Percentiles rank a stretch among this genome's conserved stretches.
phyloP scores from a whole-genome alignment of 345 rosid species.

The Passiflora organensis region DNA sequence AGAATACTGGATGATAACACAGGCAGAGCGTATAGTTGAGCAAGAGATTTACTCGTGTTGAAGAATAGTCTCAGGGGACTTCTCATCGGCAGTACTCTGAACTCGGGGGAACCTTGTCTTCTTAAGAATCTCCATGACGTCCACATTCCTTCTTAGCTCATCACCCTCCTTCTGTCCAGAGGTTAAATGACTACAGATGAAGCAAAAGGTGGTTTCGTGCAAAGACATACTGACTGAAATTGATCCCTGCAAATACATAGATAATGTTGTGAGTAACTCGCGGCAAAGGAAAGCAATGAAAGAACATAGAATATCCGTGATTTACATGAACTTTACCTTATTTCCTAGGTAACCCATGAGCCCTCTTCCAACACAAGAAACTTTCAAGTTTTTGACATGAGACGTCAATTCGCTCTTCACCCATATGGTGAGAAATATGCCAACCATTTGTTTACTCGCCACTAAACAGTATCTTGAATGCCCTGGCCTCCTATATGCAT shows the following conservation, averaged over 20 bases:
- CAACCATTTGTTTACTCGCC: conserved; percentile 97
- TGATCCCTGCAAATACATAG: conserved; percentile 63
- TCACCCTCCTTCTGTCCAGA: conserved; percentile 98
- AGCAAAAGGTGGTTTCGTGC: conserved; percentile 93
- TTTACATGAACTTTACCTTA: conserved; percentile 69
- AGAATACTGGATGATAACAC: no score
- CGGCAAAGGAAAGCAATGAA: neutral
- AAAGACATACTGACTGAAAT: conserved; percentile 89
- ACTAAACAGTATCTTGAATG: conserved; percentile 80
- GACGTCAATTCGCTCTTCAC: conserved; percentile 82
- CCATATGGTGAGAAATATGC: conserved; percentile 91
- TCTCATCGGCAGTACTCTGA: conserved; percentile 43
- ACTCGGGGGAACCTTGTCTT: conserved; percentile 94
- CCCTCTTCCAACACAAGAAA: conserved; percentile 97
- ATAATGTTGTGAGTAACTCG: neutral
- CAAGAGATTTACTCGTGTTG: conserved; percentile 74
- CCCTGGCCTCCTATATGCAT: conserved; percentile 58
- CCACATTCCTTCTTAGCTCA: conserved; percentile 82
- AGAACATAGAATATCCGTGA: conserved; percentile 6
- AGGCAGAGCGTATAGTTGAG: conserved; percentile 11
- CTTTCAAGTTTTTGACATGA: conserved; percentile 86
- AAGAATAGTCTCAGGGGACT: conserved; percentile 91
- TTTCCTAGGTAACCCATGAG: conserved; percentile 97
- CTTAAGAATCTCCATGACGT: conserved; percentile 93
- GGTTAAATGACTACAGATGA: conserved; percentile 86